phyloP scores from a whole-genome alignment of 148 eudicot genomes.

The Spergularia bocconei region DNA sequence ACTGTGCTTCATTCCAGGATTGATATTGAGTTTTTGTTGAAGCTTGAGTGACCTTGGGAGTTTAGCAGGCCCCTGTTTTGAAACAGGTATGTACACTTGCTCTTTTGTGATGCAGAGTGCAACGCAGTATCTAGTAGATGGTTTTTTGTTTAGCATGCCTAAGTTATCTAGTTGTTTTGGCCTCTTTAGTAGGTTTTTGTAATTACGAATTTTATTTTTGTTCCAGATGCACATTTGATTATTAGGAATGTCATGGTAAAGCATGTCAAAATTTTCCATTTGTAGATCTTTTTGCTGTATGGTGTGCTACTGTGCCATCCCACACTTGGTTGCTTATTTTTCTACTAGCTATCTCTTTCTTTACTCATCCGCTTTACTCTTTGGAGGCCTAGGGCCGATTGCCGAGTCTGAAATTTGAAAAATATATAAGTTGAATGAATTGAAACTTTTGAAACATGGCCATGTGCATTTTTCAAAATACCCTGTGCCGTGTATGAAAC shows the following conservation, averaged over 20 bases:
- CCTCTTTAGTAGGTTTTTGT: neutral
- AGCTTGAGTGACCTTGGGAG: conserved; percentile 66
- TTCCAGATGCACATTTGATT: neutral
- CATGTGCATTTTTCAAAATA: neutral
- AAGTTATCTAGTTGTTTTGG: neutral
- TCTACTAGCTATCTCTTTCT: neutral
- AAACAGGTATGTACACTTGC: conserved; percentile 45
- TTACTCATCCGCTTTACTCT: neutral
- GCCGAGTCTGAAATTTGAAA: neutral
- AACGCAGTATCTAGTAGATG: neutral
- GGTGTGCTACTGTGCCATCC: too few relatives aligned
- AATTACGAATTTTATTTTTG: neutral
- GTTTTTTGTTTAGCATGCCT: neutral
- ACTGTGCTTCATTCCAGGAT: conserved; percentile 55
- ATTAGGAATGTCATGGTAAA: neutral
- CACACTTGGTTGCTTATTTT: neutral
- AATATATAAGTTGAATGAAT: neutral
- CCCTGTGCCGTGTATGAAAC: neutral
- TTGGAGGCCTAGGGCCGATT: neutral
- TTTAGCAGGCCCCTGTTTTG: conserved; percentile 69
- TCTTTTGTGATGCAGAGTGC: neutral
- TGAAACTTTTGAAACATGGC: neutral
- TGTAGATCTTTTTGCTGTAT: too few relatives aligned
- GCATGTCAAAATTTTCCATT: neutral
- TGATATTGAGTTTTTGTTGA: conserved; percentile 62